Percentiles rank a stretch among this genome's conserved stretches.
phyloP scores from a whole-genome alignment of 768 basidiomycete species.

The Phanerochaete carnosa region DNA sequence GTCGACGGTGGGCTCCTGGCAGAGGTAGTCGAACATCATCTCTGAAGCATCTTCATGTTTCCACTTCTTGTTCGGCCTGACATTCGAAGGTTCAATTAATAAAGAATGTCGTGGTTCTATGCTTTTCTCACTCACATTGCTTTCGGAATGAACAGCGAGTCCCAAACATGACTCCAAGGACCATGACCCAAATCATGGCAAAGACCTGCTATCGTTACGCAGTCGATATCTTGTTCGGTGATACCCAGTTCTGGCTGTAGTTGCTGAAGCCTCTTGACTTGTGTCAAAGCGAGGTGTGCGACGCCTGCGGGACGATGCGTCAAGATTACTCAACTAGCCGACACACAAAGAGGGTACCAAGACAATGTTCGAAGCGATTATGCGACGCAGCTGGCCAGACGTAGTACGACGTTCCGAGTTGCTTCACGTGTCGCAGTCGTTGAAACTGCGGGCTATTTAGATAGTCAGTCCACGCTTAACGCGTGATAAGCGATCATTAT shows the following conservation, averaged over 20 bases:
- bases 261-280: constrained; percentile 53
- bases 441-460: constrained; percentile 65
- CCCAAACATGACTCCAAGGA: constrained; percentile 87
- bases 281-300: constrained; percentile 64
- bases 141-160: constrained; percentile 63
- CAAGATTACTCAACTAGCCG: background rate
- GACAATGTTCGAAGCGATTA: constrained; percentile 78
- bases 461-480: background rate
- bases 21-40: constrained; percentile 74
- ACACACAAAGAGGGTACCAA: constrained; percentile 46
- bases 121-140: constrained; percentile 48
- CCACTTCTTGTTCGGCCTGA: constrained; percentile 53
- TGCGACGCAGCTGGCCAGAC: constrained; percentile 80
- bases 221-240: constrained; percentile 67
- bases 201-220: constrained; percentile 76
- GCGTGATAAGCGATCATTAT: constrained; percentile 18
- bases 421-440: constrained; percentile 71
- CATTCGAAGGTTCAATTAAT: too few species aligned
- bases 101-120: background rate
- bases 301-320: constrained; percentile 48
- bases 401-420: constrained; percentile 72
- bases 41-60: constrained; percentile 77
- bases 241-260: constrained; percentile 63
- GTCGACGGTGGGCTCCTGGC: constrained; percentile 48
- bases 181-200: constrained; percentile 88